These are phyloP conservation scores for Pythium chondricola DNA, from an alignment of 352 stramenopile species.

Conservation along the genomic window DNA sequence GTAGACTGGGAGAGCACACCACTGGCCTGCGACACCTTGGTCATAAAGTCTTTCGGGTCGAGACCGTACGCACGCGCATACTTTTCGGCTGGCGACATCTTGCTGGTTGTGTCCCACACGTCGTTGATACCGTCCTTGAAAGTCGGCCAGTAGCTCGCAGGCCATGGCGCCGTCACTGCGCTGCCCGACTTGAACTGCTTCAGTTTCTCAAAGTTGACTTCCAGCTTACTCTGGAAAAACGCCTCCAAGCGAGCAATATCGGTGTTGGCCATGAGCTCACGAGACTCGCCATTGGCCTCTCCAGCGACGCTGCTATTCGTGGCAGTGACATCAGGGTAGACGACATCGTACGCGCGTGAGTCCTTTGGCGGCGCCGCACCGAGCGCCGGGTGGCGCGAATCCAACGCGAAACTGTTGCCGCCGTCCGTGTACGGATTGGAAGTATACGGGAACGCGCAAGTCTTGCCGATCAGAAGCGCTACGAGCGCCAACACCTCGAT, in stretches of 20 bases:
- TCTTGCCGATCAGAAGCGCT: too few relatives aligned
- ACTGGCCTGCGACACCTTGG: conserved; percentile 11
- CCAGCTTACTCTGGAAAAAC: conserved; percentile 10
- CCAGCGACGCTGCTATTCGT: neutral
- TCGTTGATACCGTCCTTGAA: conserved; percentile 22
- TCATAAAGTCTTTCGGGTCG: conserved; percentile 8
- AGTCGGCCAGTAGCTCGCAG: conserved; percentile 16
- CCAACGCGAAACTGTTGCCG: conserved; percentile 24
- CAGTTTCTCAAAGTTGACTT: conserved; percentile 14
- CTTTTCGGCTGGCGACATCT: conserved; percentile 11
- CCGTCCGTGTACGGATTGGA: conserved; percentile 8
- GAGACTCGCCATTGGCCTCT: neutral
- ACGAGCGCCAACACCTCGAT: too few relatives aligned
- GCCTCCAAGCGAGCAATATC: conserved; percentile 13
- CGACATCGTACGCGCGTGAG: conserved; percentile 5
- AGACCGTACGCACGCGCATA: conserved; percentile 17
- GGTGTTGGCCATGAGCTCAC: conserved; percentile 1
- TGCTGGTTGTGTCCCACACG: conserved; percentile 6
- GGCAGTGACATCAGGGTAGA: neutral
- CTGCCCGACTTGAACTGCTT: conserved; percentile 4
- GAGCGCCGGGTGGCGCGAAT: conserved; percentile 2
- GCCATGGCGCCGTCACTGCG: conserved; percentile 4
- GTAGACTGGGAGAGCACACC: conserved; percentile 7
- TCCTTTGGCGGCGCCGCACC: conserved; percentile 1
- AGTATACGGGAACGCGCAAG: neutral